Conservation (phyloP, 768 basidiomycete genomes). For the Tylopilus rubrobrunneus region DNA sequence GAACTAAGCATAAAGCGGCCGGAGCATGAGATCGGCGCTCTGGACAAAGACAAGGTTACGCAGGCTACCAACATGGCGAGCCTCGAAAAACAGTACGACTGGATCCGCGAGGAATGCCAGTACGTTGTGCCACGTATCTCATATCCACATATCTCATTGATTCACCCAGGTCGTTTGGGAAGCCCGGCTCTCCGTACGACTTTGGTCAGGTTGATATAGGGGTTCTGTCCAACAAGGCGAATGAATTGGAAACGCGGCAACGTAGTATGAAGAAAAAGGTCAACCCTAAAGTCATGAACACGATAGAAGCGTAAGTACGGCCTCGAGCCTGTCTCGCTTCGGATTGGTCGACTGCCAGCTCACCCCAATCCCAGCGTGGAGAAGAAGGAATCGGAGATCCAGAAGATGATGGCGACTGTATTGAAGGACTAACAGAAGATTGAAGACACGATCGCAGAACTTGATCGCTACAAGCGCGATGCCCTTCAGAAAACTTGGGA, state of each 20-base stretch:
- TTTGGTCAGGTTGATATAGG: slow-evolving; percentile 64
- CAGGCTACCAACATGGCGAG: slow-evolving; percentile 49
- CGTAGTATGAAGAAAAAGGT: slow-evolving; percentile 92
- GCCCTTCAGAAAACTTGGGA: slow-evolving; percentile 94
- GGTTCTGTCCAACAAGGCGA: slow-evolving; percentile 57
- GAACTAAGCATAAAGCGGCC: slow-evolving; percentile 63
- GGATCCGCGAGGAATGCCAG: slow-evolving; percentile 89
- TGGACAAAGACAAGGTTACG: slow-evolving; percentile 61
- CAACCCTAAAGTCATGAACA: slow-evolving; percentile 92
- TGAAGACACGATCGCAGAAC: slow-evolving; percentile 86
- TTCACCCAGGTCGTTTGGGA: slow-evolving; percentile 73
- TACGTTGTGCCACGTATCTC: slow-evolving; percentile 38
- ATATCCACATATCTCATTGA: not conserved
- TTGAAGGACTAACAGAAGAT: slow-evolving; percentile 94
- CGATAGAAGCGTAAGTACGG: slow-evolving; percentile 80
- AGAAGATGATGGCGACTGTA: slow-evolving; percentile 85
- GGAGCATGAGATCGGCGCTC: slow-evolving; percentile 62
- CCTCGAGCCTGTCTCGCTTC: not conserved
- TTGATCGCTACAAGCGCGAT: slow-evolving; percentile 92
- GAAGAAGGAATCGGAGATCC: slow-evolving; percentile 83
- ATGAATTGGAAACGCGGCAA: slow-evolving; percentile 73
- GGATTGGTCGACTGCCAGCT: not conserved
- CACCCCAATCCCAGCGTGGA: slow-evolving; percentile 61
- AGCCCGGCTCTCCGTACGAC: slow-evolving; percentile 76
- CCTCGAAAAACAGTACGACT: slow-evolving; percentile 80